Evolutionary conservation across 768 basidiomycete genomes (phyloP).

Genomic region (Agaricus sinodeliciosus): DNA sequence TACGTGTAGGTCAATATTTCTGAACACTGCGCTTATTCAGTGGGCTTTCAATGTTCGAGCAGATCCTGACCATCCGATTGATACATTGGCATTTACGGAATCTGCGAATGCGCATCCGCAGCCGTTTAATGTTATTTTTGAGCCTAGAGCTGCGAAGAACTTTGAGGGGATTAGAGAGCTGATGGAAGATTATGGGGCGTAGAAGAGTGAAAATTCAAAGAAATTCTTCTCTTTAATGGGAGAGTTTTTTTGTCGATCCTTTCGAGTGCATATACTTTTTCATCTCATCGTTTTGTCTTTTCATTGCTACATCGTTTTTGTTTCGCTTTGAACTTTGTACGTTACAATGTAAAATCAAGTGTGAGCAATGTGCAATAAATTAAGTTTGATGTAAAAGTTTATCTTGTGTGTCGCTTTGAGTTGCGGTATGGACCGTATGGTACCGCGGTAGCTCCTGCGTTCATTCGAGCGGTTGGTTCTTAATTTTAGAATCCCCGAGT

Average conservation of each 20-base stretch:
- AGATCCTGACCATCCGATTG: slow-evolving; percentile 49
- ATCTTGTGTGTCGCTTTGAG: no score
- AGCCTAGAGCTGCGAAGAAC: slow-evolving; percentile 33
- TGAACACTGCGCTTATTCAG: slow-evolving; percentile 56
- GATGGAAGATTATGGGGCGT: slow-evolving; percentile 34
- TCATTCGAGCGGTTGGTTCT: no score
- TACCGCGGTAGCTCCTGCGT: no score
- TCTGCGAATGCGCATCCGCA: slow-evolving; percentile 58
- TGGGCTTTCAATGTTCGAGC: slow-evolving; percentile 58
- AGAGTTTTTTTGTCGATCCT: slow-evolving; percentile 12
- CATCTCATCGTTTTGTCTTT: no score
- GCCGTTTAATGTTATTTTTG: slow-evolving; percentile 53
- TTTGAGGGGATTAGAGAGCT: slow-evolving; percentile 29
- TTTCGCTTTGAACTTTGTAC: no score
- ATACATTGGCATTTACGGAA: slow-evolving; percentile 55
- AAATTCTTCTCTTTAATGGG: not conserved
- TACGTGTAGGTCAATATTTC: slow-evolving; percentile 45
- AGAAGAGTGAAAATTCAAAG: not conserved
- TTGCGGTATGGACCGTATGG: no score
- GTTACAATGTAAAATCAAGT: no score
- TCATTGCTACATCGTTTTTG: no score
- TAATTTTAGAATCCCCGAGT: no score
- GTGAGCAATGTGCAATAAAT: no score
- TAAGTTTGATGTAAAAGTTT: no score
- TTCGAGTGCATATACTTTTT: no score